A percentile compares a stretch with the other conserved stretches of the same genome.
Conservation (phyloP, 495 filamentous ascomycete genomes). For the Penicillium chermesinum region DNA sequence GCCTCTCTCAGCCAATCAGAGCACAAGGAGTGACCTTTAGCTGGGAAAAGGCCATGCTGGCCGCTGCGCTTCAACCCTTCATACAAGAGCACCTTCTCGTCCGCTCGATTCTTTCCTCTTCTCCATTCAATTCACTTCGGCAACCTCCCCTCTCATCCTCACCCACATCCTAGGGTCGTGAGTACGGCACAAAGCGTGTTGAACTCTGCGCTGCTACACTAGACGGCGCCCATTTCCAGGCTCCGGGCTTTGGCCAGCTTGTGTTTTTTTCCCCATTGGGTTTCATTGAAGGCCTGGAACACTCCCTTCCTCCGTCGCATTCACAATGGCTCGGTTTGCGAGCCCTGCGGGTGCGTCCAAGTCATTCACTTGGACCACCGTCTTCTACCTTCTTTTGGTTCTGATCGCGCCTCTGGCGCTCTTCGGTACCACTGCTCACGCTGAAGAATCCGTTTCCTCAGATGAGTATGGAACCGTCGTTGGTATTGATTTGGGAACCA, state of each 20-base stretch:
- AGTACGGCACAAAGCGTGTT: constrained; percentile 21
- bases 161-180: constrained; percentile 9
- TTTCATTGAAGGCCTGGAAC: constrained; percentile 2
- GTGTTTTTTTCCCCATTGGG: constrained; percentile 9
- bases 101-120: constrained; percentile 13
- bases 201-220: constrained; percentile 14
- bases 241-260: constrained; percentile 6
- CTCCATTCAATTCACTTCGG: constrained; percentile 19
- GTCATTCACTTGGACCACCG: constrained; percentile 61
- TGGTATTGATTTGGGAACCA: constrained; percentile 98
- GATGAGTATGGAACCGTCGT: constrained; percentile 80
- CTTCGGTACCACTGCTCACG: constrained; percentile 61
- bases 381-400: constrained; percentile 80
- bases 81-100: constrained; percentile 24
- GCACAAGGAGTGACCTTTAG: constrained; percentile 39
- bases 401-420: constrained; percentile 73
- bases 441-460: constrained; percentile 64
- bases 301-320: constrained; percentile 4
- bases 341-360: constrained; percentile 41
- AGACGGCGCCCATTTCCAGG: constrained; percentile 8
- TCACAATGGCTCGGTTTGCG: constrained; percentile 44
- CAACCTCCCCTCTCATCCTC: constrained; percentile 13
- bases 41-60: constrained; percentile 47
- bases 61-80: constrained; percentile 29
- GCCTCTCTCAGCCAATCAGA: constrained; percentile 30